phyloP scores from a whole-genome alignment of 768 basidiomycete species.

The Leccinum pellstonianum region DNA sequence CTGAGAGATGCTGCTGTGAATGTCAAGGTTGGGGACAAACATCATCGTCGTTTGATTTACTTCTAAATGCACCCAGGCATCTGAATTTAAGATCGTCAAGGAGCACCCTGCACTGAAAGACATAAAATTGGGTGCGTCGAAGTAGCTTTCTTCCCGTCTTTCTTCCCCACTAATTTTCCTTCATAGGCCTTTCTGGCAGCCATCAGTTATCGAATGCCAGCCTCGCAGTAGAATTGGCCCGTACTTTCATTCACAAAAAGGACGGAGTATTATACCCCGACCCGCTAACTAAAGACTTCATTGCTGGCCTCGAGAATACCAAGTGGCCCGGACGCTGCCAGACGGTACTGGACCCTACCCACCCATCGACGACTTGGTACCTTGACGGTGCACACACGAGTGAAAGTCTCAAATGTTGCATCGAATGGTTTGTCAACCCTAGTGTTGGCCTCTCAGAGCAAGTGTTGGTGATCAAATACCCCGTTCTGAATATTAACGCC shows the following conservation, averaged over 20 bases:
- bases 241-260: slow-evolving; percentile 53
- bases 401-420: slow-evolving; percentile 85
- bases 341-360: slow-evolving; percentile 60
- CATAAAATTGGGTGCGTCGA: slow-evolving; percentile 59
- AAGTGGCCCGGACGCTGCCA: slow-evolving; percentile 98
- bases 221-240: slow-evolving; percentile 75
- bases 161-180: slow-evolving; percentile 6
- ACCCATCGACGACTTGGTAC: slow-evolving; percentile 69
- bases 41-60: neutral
- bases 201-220: slow-evolving; percentile 90
- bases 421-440: slow-evolving; percentile 82
- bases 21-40: slow-evolving; percentile 48
- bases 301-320: slow-evolving; percentile 62
- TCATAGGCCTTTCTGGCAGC: slow-evolving; percentile 72
- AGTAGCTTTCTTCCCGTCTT: neutral
- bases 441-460: slow-evolving; percentile 45
- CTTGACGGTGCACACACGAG: slow-evolving; percentile 94
- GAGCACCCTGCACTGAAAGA: slow-evolving; percentile 46
- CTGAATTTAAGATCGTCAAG: slow-evolving; percentile 65
- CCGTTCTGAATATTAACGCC: slow-evolving; percentile 5
- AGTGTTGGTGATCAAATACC: slow-evolving; percentile 9
- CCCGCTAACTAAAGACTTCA: slow-evolving; percentile 50
- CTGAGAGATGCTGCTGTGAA: slow-evolving; percentile 67
- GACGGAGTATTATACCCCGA: slow-evolving; percentile 18
- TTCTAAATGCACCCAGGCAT: slow-evolving; percentile 43